Evolutionary conservation across 2,329 filamentous ascomycete genomes (phyloP).

Genomic region (Colletotrichum ledebouriae): DNA sequence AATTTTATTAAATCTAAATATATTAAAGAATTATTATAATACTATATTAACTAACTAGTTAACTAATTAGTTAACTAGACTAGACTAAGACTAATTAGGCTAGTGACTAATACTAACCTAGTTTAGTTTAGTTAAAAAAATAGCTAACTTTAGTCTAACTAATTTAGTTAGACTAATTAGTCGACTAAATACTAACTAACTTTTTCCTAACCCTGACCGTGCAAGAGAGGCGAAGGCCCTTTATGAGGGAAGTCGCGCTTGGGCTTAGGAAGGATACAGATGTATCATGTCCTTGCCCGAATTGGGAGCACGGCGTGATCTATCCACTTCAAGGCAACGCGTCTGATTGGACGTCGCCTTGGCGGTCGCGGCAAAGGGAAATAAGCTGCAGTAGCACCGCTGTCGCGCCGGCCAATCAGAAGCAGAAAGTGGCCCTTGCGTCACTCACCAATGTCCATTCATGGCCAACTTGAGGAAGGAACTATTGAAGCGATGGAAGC

Average conservation of each 20-base stretch:
- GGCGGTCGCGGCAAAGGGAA: constrained; percentile 17
- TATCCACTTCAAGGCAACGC: constrained; percentile 11
- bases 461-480: not conserved
- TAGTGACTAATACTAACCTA: no score
- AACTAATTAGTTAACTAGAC: no score
- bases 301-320: not conserved
- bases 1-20: no score
- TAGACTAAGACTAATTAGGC: no score
- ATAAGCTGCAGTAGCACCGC: constrained; percentile 35
- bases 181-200: no score
- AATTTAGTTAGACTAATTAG: no score
- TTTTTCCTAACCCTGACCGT: no score
- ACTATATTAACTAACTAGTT: no score
- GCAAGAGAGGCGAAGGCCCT: not conserved
- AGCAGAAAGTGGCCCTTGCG: constrained; percentile 15
- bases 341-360: constrained; percentile 32
- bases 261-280: no score
- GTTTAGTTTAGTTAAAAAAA: no score
- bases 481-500: not conserved
- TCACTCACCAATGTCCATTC: not conserved
- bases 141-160: no score
- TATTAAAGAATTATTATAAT: no score
- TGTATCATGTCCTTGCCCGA: constrained; percentile 23
- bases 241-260: not conserved
- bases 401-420: constrained; percentile 25